A percentile compares a stretch with the other conserved stretches of the same genome.
These are phyloP conservation scores for Corinectria fuckeliana DNA, from an alignment of 2,329 filamentous ascomycete genomes.

Conservation along the genomic window DNA sequence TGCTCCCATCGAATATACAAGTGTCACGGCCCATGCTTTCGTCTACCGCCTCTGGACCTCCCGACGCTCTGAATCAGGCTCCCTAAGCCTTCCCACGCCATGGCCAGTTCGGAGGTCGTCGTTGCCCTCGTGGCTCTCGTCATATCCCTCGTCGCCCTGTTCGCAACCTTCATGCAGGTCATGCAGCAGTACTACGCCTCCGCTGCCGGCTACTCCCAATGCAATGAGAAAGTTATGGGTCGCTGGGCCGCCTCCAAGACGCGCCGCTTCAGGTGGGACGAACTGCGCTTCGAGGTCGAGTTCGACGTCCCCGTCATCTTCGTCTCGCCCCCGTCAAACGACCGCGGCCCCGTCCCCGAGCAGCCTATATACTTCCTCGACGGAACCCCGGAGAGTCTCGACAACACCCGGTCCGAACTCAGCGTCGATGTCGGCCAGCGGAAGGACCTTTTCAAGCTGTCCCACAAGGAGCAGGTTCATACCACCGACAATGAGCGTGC, in stretches of 20 bases:
- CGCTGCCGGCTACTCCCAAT: conserved; percentile 56
- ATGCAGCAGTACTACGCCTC: conserved; percentile 58
- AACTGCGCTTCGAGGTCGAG: conserved; percentile 57
- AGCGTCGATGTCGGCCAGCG: conserved; percentile 38
- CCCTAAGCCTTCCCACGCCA: conserved; percentile 10
- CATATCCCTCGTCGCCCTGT: conserved; percentile 54
- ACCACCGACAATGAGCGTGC: conserved; percentile 64
- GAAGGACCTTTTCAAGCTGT: conserved; percentile 34
- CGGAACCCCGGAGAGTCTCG: conserved; percentile 46
- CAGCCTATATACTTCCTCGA: conserved; percentile 47
- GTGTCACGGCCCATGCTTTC: too few relatives aligned
- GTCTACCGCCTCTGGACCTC: too few relatives aligned
- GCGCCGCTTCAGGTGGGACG: conserved; percentile 48
- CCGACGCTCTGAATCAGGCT: neutral
- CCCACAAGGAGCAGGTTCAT: conserved; percentile 49
- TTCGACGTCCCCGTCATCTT: conserved; percentile 60
- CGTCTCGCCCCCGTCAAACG: conserved; percentile 52
- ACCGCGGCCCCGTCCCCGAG: conserved; percentile 42
- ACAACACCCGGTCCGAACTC: conserved; percentile 42
- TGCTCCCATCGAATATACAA: neutral
- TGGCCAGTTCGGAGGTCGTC: conserved; percentile 43
- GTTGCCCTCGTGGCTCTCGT: conserved; percentile 54
- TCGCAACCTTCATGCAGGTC: conserved; percentile 54
- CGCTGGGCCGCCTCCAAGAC: conserved; percentile 51
- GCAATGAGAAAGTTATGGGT: conserved; percentile 56